Evolutionary conservation across 2,329 filamentous ascomycete species (phyloP).

Genomic region (Verticillium tricorpus): DNA sequence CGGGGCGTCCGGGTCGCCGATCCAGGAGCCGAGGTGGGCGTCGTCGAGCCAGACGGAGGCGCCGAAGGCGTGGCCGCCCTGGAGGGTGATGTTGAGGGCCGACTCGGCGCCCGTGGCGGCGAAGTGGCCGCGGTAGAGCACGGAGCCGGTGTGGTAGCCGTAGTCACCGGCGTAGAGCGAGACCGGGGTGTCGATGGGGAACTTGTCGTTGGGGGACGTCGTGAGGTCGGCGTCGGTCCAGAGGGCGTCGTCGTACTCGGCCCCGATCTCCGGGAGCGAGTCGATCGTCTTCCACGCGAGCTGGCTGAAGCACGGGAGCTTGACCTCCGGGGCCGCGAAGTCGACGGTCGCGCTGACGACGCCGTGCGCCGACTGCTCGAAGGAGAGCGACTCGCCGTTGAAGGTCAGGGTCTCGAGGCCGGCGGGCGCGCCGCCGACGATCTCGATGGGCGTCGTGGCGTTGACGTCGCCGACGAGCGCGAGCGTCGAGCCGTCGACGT

Average conservation of each 20-base stretch:
- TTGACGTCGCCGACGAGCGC: conserved; percentile 69
- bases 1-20: conserved; percentile 44
- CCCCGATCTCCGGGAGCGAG: conserved; percentile 63
- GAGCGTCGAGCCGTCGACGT: conserved; percentile 50
- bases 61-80: conserved; percentile 65
- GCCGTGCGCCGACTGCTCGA: conserved; percentile 42
- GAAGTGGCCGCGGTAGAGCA: conserved; percentile 69
- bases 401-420: conserved; percentile 38
- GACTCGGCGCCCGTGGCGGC: conserved; percentile 56
- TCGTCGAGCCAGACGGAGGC: conserved; percentile 62
- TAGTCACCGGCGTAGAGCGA: conserved; percentile 69
- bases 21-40: conserved; percentile 59
- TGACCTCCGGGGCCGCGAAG: conserved; percentile 33
- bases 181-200: conserved; percentile 55
- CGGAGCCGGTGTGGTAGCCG: conserved; percentile 64
- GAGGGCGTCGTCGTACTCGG: conserved; percentile 60
- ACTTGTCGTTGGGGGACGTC: conserved; percentile 55
- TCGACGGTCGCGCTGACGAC: conserved; percentile 38
- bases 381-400: conserved; percentile 32
- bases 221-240: conserved; percentile 60
- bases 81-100: conserved; percentile 51
- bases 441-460: conserved; percentile 59
- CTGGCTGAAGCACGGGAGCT: conserved; percentile 49
- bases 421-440: conserved; percentile 60
- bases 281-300: conserved; percentile 67